phyloP scores from a whole-genome alignment of 345 rosid species.

The Hevea brasiliensis region DNA sequence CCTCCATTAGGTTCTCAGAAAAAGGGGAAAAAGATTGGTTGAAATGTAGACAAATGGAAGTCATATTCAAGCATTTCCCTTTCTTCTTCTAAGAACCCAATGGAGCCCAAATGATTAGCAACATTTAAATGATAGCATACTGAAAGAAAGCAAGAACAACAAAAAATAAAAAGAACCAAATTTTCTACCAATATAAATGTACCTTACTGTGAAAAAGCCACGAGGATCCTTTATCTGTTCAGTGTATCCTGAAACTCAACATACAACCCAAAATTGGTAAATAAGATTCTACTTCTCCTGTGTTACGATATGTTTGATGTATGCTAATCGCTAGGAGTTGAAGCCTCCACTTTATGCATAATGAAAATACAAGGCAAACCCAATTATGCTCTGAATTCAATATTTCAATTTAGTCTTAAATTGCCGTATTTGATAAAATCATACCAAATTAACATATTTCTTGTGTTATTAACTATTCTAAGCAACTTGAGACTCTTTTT shows the following conservation, averaged over 20 bases:
- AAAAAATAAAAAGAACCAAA: background rate
- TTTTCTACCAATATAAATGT: background rate
- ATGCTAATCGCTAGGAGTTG: no score
- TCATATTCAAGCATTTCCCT: background rate
- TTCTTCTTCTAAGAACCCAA: background rate
- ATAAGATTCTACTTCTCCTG: no score
- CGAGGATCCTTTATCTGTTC: constrained; percentile 68
- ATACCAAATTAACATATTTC: no score
- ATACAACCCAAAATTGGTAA: background rate
- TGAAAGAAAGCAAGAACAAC: no score
- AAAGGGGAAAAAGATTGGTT: background rate
- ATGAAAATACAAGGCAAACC: background rate
- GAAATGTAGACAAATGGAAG: background rate
- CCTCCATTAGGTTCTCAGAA: constrained; percentile 18
- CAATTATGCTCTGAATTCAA: no score
- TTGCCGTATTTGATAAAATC: no score
- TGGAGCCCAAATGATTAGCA: no score
- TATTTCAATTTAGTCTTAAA: no score
- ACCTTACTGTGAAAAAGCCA: constrained; percentile 87
- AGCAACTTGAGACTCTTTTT: background rate
- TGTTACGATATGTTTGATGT: no score
- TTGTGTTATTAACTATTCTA: no score
- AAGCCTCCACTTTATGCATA: no score
- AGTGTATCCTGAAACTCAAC: constrained; percentile 48
- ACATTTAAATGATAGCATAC: no score